A percentile compares a stretch with the other conserved stretches of the same genome.
These are phyloP conservation scores for Sicyos baderoa DNA, from an alignment of 306 rosid species.

Conservation along the genomic window DNA sequence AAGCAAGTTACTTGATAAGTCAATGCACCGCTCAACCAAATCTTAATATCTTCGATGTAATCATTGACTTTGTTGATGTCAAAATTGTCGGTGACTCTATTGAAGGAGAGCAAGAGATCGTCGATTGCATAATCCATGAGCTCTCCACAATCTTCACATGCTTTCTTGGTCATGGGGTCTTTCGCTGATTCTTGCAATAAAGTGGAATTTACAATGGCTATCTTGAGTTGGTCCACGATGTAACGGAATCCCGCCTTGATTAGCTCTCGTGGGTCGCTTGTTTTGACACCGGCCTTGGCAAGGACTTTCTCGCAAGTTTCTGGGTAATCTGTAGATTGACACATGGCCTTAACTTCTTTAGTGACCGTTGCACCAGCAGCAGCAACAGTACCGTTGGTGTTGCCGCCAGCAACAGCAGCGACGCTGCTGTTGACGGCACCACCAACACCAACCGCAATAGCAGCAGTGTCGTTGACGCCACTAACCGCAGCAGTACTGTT, in stretches of 20 bases:
- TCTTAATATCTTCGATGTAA: constrained; percentile 40
- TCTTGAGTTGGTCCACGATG: constrained; percentile 25
- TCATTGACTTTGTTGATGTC: constrained; percentile 28
- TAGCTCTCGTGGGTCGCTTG: constrained; percentile 38
- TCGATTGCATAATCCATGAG: constrained; percentile 47
- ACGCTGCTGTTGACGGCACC: too few species aligned
- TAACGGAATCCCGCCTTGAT: constrained; percentile 33
- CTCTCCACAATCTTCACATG: constrained; percentile 47
- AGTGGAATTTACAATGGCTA: constrained; percentile 27
- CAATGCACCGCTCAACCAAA: constrained; percentile 55
- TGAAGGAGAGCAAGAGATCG: constrained; percentile 31
- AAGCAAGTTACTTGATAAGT: constrained; percentile 56
- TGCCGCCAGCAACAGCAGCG: too few species aligned
- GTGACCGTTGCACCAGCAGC: constrained; percentile 6
- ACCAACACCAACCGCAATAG: too few species aligned
- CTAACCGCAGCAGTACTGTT: too few species aligned
- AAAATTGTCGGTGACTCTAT: constrained; percentile 24
- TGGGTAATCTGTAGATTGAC: constrained; percentile 50
- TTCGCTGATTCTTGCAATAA: constrained; percentile 28
- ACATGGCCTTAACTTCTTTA: constrained; percentile 33
- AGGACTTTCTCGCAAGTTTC: constrained; percentile 43
- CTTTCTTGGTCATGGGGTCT: constrained; percentile 45
- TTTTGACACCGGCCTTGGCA: background rate
- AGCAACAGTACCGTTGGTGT: too few species aligned
- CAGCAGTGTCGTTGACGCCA: too few species aligned